phyloP scores from a whole-genome alignment of 805 yeast genomes.

The Wickerhamiella dianesei region DNA sequence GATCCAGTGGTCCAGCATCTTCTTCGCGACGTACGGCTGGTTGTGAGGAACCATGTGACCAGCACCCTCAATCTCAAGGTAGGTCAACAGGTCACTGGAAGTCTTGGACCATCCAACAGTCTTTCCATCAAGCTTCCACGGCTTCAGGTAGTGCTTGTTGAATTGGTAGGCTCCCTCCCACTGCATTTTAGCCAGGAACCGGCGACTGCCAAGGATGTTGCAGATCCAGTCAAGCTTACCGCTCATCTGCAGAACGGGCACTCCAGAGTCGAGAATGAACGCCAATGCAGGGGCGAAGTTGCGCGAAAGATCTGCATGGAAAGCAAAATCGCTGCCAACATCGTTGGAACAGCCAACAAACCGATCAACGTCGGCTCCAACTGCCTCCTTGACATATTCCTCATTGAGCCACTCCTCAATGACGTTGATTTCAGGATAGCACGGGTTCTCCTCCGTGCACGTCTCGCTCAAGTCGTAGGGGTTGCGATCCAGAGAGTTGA shows the following conservation, averaged over 20 bases:
- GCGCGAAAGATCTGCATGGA: conserved; percentile 85
- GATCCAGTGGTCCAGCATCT: conserved; percentile 79
- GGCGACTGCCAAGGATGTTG: conserved; percentile 90
- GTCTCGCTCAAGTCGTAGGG: conserved; percentile 79
- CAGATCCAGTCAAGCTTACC: conserved; percentile 96
- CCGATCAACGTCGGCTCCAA: conserved; percentile 80
- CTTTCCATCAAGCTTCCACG: conserved; percentile 32
- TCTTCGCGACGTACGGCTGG: conserved; percentile 65
- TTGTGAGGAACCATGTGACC: conserved; percentile 96
- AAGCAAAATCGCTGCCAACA: conserved; percentile 64
- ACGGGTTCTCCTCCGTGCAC: conserved; percentile 42
- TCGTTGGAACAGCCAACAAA: conserved; percentile 43
- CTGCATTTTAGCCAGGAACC: conserved; percentile 62
- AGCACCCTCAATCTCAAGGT: conserved; percentile 72
- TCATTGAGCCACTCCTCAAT: conserved; percentile 68
- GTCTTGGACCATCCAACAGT: conserved; percentile 61
- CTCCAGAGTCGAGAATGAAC: conserved; percentile 50
- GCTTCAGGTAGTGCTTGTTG: conserved; percentile 26
- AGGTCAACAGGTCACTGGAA: conserved; percentile 51
- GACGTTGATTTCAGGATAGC: conserved; percentile 68
- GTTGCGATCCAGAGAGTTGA: conserved; percentile 73
- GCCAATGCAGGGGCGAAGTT: conserved; percentile 68
- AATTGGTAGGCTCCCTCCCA: conserved; percentile 49
- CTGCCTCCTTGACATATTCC: conserved; percentile 59
- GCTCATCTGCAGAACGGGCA: conserved; percentile 82